Evolutionary conservation across 352 stramenopile genomes (phyloP).

Genomic region (Globisporangium nodosum): DNA sequence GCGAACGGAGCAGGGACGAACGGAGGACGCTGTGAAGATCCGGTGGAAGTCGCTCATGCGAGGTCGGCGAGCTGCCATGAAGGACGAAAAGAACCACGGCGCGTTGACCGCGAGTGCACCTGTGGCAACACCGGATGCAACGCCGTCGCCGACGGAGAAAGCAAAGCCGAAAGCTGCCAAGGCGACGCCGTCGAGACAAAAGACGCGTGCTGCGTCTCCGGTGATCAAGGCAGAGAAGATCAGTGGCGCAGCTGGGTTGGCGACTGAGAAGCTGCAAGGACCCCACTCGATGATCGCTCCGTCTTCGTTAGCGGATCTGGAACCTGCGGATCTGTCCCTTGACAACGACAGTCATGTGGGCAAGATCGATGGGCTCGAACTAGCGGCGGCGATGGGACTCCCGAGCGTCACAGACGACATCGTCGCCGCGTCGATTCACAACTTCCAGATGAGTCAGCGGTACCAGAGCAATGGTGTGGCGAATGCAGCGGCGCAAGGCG

Average conservation of each 20-base stretch:
- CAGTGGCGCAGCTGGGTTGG: conserved; percentile 1
- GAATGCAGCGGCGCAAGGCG: conserved; percentile 6
- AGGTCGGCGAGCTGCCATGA: conserved; percentile 56
- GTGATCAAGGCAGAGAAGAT: conserved; percentile 20
- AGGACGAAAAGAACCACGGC: conserved; percentile 47
- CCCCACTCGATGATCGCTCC: background rate
- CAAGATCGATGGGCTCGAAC: conserved; percentile 21
- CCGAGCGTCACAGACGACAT: conserved; percentile 65
- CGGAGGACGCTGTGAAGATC: conserved; percentile 92
- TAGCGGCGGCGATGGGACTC: conserved; percentile 29
- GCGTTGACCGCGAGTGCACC: background rate
- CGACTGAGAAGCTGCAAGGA: background rate
- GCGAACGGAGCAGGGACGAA: conserved; percentile 51
- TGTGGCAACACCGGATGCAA: background rate
- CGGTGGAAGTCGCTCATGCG: conserved; percentile 90
- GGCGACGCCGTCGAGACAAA: conserved; percentile 33
- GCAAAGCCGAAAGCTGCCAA: conserved; percentile 29
- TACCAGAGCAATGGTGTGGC: conserved; percentile 19
- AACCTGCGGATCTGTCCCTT: conserved; percentile 11
- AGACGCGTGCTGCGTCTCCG: conserved; percentile 26
- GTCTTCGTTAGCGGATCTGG: conserved; percentile 4
- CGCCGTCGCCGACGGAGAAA: conserved; percentile 14
- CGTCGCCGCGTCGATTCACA: conserved; percentile 67
- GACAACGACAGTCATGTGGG: conserved; percentile 5
- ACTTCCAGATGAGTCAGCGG: conserved; percentile 65